These are phyloP conservation scores for Baeospora myosura DNA, from an alignment of 1,284 basidiomycete species.

Conservation along the genomic window DNA sequence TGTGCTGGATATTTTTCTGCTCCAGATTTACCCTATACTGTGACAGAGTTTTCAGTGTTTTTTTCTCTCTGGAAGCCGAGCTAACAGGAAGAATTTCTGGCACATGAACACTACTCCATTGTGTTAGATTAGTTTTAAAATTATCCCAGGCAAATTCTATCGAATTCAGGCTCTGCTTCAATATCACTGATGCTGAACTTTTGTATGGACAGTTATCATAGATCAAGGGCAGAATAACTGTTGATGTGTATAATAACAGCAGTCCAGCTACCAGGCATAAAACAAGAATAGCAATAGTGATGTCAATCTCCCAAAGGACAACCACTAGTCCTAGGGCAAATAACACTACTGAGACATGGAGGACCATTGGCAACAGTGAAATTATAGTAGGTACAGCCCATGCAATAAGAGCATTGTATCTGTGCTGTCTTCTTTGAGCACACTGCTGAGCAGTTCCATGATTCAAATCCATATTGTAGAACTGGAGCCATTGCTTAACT, in stretches of 20 bases:
- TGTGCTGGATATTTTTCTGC: neutral
- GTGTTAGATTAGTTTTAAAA: too few species aligned
- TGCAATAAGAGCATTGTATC: slow-evolving; percentile 9
- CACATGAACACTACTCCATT: neutral
- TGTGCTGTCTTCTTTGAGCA: slow-evolving; percentile 6
- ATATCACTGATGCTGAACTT: neutral
- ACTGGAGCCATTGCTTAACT: slow-evolving; percentile 12
- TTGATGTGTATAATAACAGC: neutral
- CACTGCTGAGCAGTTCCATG: slow-evolving; percentile 4
- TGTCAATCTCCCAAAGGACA: slow-evolving; percentile 10
- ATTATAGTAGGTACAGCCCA: slow-evolving; percentile 12
- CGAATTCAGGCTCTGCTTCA: neutral
- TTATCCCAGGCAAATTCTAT: neutral
- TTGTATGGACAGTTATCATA: slow-evolving; percentile 1
- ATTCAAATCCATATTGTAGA: slow-evolving; percentile 4
- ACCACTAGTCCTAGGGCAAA: slow-evolving; percentile 13
- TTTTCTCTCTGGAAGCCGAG: neutral
- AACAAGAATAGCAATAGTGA: neutral
- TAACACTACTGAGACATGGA: slow-evolving; percentile 10
- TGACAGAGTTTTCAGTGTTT: neutral
- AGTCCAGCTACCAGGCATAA: neutral
- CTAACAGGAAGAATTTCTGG: neutral
- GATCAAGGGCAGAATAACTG: neutral
- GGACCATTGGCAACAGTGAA: slow-evolving; percentile 8
- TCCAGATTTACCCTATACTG: neutral